Evolutionary conservation across 768 basidiomycete species (phyloP).

Genomic region (Phlebiopsis flavidoalba): DNA sequence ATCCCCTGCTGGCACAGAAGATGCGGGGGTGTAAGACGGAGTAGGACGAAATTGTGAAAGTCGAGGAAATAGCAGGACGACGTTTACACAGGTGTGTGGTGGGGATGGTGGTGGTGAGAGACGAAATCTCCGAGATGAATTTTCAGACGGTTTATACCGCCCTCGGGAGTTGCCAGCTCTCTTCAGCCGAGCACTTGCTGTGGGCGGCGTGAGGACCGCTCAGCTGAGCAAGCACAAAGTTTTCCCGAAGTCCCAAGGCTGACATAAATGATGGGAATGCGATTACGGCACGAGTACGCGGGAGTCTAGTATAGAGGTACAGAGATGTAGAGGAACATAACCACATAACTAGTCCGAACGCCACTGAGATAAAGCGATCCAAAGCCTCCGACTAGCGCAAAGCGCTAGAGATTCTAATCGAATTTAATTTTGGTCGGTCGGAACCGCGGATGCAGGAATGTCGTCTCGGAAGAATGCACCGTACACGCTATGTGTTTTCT

Average conservation of each 20-base stretch:
- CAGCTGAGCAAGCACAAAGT: background rate
- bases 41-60: conserved; percentile 63
- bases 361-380: background rate
- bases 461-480: conserved; percentile 82
- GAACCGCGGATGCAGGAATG: conserved; percentile 50
- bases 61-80: conserved; percentile 18
- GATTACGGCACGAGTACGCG: background rate
- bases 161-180: conserved; percentile 8
- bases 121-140: background rate
- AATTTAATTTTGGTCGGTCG: conserved; percentile 82
- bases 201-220: background rate
- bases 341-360: background rate
- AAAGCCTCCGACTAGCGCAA: no score
- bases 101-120: conserved; percentile 22
- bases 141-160: conserved; percentile 5
- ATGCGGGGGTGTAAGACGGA: conserved; percentile 34
- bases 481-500: conserved; percentile 87
- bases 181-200: background rate
- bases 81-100: conserved; percentile 7
- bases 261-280: background rate
- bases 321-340: background rate
- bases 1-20: conserved; percentile 76
- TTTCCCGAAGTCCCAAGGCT: background rate
- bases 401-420: conserved; percentile 10
- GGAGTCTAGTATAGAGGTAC: background rate